Base-by-base conservation (phyloP, 2,329 filamentous ascomycete species). In the Metarhizium sp. region DNA sequence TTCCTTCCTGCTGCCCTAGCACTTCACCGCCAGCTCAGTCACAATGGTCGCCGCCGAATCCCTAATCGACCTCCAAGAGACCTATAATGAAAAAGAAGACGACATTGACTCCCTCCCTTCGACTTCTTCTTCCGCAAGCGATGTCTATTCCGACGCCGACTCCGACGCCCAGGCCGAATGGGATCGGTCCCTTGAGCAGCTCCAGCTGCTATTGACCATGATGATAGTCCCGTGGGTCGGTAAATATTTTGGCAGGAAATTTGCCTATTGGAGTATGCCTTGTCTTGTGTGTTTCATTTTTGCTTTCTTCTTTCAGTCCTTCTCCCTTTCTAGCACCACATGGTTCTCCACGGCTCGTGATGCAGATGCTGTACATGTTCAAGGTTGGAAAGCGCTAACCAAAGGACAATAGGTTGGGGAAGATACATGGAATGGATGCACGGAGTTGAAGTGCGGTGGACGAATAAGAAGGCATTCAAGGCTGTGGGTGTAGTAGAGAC, bases 391-490 rank as follows among this genome's bases (percentile, higher is more conserved):
- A 4, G 20, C 8, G 45, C 45, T 48, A 48, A 48, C 25, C 20
- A 30, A 48, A 25, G 25, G 20, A n/a, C 13, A 4, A 20, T 7
- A 96, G 92, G 90, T 62, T 96, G 92, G 92, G 87, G 86, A 25
- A 85, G 87, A 65, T 95, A 91, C 68, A 96, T 96, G 92, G 84
- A 90, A 69, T 97, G 91, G 92, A 86, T 88, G 70, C 94, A 96
- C 68, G 72, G 79, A 57, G 86, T 95, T 55, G 87, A 95, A 58
- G 78, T 96, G 47, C 71, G 70, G 59, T 80, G 78, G 72, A 82
- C 82, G 56, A 86, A 78, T 69, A 84, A 86, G 66, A 78, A 74
- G 59, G 69, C 75, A 0, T 88, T 87, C 71, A 82, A 80, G 64
- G 79, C 74, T n/a, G 74, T 77, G 1, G 87, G 87, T 32, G 80